Conservation (phyloP, 495 filamentous ascomycete species). For the Aspergillus affinis region DNA sequence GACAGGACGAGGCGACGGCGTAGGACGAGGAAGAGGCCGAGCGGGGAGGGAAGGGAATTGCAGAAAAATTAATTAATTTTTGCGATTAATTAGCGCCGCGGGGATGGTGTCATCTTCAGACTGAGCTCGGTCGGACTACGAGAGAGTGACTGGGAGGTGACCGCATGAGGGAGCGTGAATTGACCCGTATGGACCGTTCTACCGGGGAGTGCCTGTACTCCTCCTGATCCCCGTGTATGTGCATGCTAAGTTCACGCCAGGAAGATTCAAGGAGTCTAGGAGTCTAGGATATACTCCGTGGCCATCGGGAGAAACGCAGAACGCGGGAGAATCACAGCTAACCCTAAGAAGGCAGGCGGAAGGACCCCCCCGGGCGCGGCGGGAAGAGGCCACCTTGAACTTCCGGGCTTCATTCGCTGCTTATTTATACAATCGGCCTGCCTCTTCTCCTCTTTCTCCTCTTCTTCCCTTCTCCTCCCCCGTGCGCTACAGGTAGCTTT, state of each 20-base stretch:
- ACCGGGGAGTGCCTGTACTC: too few species aligned
- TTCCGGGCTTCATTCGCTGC: slow-evolving; percentile 31
- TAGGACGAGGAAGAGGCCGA: not conserved
- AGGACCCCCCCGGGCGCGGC: not conserved
- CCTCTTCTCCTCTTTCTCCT: slow-evolving; percentile 10
- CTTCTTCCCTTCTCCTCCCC: slow-evolving; percentile 8
- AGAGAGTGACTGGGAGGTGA: slow-evolving; percentile 1
- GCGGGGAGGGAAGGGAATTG: not conserved
- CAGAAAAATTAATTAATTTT: not conserved
- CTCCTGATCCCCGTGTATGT: too few species aligned
- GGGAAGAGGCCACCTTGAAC: slow-evolving; percentile 50
- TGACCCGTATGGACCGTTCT: too few species aligned
- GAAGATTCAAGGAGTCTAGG: too few species aligned
- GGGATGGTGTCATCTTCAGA: not conserved
- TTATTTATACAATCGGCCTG: slow-evolving; percentile 34
- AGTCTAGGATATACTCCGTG: not conserved
- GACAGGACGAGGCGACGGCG: not conserved
- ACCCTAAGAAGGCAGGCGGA: slow-evolving; percentile 26
- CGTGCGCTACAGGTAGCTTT: slow-evolving; percentile 2
- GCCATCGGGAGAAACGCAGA: slow-evolving; percentile 9
- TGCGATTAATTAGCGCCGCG: not conserved
- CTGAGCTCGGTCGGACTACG: too few species aligned
- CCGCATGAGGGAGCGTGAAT: not conserved
- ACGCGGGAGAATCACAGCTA: slow-evolving; percentile 31
- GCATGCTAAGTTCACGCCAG: too few species aligned